Percentiles rank a stretch among this genome's conserved stretches.
phyloP scores from a whole-genome alignment of 495 filamentous ascomycete species.

The Lophiotrema nucula region DNA sequence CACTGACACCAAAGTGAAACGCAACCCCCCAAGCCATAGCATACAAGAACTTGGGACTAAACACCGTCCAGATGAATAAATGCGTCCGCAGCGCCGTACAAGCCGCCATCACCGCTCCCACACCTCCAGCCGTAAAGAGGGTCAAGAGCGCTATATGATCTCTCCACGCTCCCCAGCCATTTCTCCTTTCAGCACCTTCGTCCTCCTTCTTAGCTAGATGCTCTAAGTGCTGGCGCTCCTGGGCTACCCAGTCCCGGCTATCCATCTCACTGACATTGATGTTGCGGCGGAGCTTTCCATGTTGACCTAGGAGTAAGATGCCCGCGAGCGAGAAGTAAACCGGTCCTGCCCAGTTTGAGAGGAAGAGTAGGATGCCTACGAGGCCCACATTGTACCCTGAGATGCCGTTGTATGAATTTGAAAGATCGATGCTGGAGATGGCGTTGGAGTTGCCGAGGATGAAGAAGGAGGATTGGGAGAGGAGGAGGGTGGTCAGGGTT shows the following conservation, averaged over 20 bases:
- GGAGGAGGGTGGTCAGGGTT: slow-evolving; percentile 36
- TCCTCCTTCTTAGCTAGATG: background rate
- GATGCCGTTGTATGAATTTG: slow-evolving; percentile 48
- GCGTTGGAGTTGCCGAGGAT: slow-evolving; percentile 89
- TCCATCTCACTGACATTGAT: slow-evolving; percentile 1
- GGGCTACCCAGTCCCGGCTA: slow-evolving; percentile 12
- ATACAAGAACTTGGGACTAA: slow-evolving; percentile 94
- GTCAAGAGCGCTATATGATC: slow-evolving; percentile 62
- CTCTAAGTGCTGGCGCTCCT: slow-evolving; percentile 13
- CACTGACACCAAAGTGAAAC: slow-evolving; percentile 73
- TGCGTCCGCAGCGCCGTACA: slow-evolving; percentile 83
- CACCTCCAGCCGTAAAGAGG: slow-evolving; percentile 58
- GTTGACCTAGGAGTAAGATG: slow-evolving; percentile 49
- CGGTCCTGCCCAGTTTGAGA: slow-evolving; percentile 87
- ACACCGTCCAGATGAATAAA: slow-evolving; percentile 98
- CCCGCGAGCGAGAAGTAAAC: slow-evolving; percentile 78
- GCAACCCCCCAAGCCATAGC: slow-evolving; percentile 79
- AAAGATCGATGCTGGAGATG: slow-evolving; percentile 71
- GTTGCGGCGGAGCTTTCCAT: slow-evolving; percentile 1
- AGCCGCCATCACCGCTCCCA: slow-evolving; percentile 78
- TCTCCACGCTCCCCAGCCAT: slow-evolving; percentile 1
- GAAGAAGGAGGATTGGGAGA: slow-evolving; percentile 67
- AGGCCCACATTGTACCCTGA: slow-evolving; percentile 56
- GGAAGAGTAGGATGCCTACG: slow-evolving; percentile 75
- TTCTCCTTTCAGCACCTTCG: background rate